Base-by-base conservation (phyloP, 2,329 filamentous ascomycete genomes). In the Cladorrhinum sp. region DNA sequence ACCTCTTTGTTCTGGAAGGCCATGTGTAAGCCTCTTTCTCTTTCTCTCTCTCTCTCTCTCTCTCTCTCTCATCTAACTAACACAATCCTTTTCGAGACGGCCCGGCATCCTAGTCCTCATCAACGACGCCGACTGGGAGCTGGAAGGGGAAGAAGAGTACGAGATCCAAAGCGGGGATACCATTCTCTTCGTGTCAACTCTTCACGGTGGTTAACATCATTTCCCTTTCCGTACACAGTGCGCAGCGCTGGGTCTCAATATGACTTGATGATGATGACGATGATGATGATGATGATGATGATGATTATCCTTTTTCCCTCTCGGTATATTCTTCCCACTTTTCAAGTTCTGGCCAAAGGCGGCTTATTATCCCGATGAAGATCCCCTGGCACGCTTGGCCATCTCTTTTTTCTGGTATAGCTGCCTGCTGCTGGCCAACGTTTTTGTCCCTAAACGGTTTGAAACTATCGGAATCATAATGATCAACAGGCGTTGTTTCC, bases 41-140 rank as follows among this genome's bases (percentile, higher is more conserved):
- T n/a, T n/a, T 21, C n/a, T 56, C 21, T 52, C 36, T 28, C 52
- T 48, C 26, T 46, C 42, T 46, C 42, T 21, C n/a, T 56, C 21
- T 52, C 36, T 28, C 52, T 48, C 26, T 46, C 42, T 46, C 42
- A 46, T 36, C 7, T 16, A 52, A 63, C 42, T 46, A 20, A 46
- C 4, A 42, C 6, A 20, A 20, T 18, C 7, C 14, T 18, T 2
- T 18, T 12, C 16, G 68, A 98, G 94, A 63, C 92, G 95, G 57
- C 95, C 95, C 4, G 95, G 95, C 2, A 96, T 99, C 73, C 84
- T 99, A 49, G 94, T 97, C 26, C 82, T 99, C 60, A 96, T 99
- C 75, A 99, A 99, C 73, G 95, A 99, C 69, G 91, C 92, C 24
- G 95, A 99, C 74, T 99, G 95, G 95, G 95, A 98, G 75, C 84